Evolutionary conservation across 208 protist genomes (phyloP).

Genomic region (Tritrichomonas musculus): DNA sequence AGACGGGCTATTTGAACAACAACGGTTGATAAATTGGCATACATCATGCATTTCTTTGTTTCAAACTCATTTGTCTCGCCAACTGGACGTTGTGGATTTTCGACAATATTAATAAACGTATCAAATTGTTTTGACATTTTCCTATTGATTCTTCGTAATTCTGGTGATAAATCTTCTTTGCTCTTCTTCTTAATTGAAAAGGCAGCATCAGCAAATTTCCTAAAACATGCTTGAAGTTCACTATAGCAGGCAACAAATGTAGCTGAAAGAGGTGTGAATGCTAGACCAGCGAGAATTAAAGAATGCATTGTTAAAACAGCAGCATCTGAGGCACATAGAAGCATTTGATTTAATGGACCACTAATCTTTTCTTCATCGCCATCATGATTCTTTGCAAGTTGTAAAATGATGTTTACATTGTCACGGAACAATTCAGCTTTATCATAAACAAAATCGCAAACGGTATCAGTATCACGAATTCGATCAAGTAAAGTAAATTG

Average conservation of each 20-base stretch:
- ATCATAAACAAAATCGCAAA: constrained; percentile 26
- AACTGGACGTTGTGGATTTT: neutral
- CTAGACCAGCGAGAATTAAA: neutral
- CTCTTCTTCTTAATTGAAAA: neutral
- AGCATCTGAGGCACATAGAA: neutral
- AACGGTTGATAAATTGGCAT: neutral
- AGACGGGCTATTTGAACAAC: neutral
- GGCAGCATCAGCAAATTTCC: neutral
- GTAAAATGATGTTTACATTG: neutral
- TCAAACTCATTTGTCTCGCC: neutral
- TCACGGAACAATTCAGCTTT: neutral
- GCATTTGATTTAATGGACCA: neutral
- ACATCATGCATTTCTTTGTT: neutral
- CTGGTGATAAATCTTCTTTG: neutral
- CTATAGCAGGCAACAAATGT: neutral
- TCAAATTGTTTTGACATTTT: constrained; percentile 29
- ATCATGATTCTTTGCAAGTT: neutral
- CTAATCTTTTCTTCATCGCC: neutral
- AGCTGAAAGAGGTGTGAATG: constrained; percentile 10
- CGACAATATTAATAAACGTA: constrained; percentile 5
- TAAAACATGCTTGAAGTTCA: neutral
- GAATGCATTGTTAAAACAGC: constrained; percentile 26
- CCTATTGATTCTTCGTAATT: neutral
- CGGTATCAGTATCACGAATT: neutral
- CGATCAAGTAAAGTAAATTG: neutral